Percentiles rank a stretch among this genome's conserved stretches.
Evolutionary conservation across 306 rosid species (phyloP).

Genomic region (Benincasa hispida): DNA sequence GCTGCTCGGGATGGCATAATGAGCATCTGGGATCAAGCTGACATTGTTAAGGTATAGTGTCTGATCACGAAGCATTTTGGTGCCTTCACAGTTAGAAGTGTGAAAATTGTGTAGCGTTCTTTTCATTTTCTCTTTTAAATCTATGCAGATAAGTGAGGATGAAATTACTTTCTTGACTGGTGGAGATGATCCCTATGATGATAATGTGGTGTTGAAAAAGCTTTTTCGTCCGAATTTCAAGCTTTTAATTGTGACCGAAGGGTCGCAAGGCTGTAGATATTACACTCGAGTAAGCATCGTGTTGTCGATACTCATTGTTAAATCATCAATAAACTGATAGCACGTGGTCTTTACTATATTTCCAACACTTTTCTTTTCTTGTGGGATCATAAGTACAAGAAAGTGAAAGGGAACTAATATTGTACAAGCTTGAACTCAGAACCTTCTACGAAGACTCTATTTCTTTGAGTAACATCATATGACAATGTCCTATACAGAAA

Average conservation of each 20-base stretch:
- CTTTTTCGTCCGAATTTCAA: constrained; percentile 40
- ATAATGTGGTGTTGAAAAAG: constrained; percentile 38
- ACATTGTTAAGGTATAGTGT: constrained; percentile 59
- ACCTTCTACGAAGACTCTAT: not conserved
- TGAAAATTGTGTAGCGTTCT: not conserved
- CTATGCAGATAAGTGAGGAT: constrained; percentile 35
- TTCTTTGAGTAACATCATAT: not conserved
- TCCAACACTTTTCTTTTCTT: not conserved
- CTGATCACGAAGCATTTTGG: not conserved
- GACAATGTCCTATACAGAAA: constrained; percentile 24
- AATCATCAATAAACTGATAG: not conserved
- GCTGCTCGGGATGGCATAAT: constrained; percentile 61
- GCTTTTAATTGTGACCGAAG: constrained; percentile 54
- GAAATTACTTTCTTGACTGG: constrained; percentile 37
- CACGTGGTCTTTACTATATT: too few species aligned
- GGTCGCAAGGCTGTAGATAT: constrained; percentile 49
- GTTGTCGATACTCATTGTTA: not conserved
- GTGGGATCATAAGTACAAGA: not conserved
- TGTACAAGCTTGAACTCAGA: not conserved
- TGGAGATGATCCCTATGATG: constrained; percentile 47
- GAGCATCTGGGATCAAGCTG: constrained; percentile 80
- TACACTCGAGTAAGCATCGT: constrained; percentile 39
- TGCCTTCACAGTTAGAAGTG: not conserved
- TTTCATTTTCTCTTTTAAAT: not conserved
- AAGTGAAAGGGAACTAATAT: not conserved